Percentiles rank a stretch among this genome's conserved stretches.
These are phyloP conservation scores for Phialophora expanda DNA, from an alignment of 2,329 filamentous ascomycete species.

Conservation along the genomic window DNA sequence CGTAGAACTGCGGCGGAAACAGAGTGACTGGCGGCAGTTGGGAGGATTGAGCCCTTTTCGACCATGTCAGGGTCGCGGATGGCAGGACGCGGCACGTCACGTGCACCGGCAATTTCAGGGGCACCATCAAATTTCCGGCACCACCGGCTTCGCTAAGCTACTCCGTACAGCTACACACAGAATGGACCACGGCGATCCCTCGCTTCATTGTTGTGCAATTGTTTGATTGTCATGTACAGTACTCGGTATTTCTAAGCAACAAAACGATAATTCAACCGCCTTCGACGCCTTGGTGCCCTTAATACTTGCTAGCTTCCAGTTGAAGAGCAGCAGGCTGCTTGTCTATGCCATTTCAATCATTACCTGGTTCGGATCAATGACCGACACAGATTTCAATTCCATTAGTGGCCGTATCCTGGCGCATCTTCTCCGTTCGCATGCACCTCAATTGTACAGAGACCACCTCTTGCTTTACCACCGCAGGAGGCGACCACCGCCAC, in stretches of 20 bases:
- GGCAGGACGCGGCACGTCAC: slow-evolving; percentile 25
- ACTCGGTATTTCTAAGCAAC: slow-evolving; percentile 36
- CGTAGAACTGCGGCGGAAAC: background rate
- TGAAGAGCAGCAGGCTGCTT: slow-evolving; percentile 28
- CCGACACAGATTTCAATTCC: slow-evolving; percentile 25
- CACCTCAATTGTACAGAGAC: slow-evolving; percentile 14
- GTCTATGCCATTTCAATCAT: slow-evolving; percentile 41
- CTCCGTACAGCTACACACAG: background rate
- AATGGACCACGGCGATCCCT: background rate
- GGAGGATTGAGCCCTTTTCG: slow-evolving; percentile 3
- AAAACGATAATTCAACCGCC: slow-evolving; percentile 26
- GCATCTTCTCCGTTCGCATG: slow-evolving; percentile 8
- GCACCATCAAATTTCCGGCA: slow-evolving; percentile 24
- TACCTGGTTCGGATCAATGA: slow-evolving; percentile 28
- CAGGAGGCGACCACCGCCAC: slow-evolving; percentile 32
- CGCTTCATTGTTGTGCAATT: slow-evolving; percentile 21
- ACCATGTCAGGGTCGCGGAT: background rate
- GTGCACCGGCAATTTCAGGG: slow-evolving; percentile 21
- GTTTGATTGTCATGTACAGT: slow-evolving; percentile 35
- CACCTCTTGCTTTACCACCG: slow-evolving; percentile 32
- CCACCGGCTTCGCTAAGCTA: background rate
- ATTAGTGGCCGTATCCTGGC: slow-evolving; percentile 18
- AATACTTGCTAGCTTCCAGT: slow-evolving; percentile 24
- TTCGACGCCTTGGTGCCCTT: slow-evolving; percentile 20
- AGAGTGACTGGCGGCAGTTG: background rate